Conservation (phyloP, 2,329 filamentous ascomycete genomes). For the Monilinia fructicola region DNA sequence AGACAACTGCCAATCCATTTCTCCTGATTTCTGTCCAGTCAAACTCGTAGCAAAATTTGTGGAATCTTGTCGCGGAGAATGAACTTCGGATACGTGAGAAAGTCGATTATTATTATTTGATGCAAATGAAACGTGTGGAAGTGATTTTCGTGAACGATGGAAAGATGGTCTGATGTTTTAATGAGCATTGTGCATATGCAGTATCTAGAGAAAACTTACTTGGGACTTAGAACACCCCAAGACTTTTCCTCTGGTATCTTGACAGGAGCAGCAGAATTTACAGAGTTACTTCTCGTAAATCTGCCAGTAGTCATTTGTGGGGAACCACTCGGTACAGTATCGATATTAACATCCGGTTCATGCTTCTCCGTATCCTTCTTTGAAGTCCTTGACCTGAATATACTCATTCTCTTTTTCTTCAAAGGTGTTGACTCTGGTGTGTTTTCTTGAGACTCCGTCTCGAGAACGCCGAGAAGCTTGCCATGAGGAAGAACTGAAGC, state of each 20-base stretch:
- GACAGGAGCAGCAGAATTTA: constrained; percentile 7
- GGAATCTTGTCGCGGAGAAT: constrained; percentile 28
- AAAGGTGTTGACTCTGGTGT: constrained; percentile 11
- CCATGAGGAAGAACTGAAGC: constrained; percentile 9
- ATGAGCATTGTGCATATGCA: neutral
- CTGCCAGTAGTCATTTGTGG: neutral
- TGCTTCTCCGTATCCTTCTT: constrained; percentile 7
- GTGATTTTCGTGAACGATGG: constrained; percentile 30
- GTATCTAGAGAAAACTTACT: neutral
- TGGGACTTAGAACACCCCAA: constrained; percentile 9
- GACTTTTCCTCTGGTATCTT: constrained; percentile 6
- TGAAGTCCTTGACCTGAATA: constrained; percentile 16
- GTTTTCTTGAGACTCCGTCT: neutral
- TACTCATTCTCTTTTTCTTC: constrained; percentile 26
- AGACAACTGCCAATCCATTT: constrained; percentile 21
- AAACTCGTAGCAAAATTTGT: constrained; percentile 13
- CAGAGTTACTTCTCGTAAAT: constrained; percentile 21
- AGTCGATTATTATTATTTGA: constrained; percentile 30
- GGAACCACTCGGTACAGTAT: neutral
- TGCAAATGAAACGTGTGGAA: constrained; percentile 30
- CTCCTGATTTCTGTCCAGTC: constrained; percentile 17
- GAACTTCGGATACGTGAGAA: constrained; percentile 35
- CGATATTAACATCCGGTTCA: neutral
- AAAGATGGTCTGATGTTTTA: constrained; percentile 5
- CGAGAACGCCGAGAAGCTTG: constrained; percentile 8